phyloP scores from a whole-genome alignment of 495 filamentous ascomycete species.

The Xylaria cubensis region DNA sequence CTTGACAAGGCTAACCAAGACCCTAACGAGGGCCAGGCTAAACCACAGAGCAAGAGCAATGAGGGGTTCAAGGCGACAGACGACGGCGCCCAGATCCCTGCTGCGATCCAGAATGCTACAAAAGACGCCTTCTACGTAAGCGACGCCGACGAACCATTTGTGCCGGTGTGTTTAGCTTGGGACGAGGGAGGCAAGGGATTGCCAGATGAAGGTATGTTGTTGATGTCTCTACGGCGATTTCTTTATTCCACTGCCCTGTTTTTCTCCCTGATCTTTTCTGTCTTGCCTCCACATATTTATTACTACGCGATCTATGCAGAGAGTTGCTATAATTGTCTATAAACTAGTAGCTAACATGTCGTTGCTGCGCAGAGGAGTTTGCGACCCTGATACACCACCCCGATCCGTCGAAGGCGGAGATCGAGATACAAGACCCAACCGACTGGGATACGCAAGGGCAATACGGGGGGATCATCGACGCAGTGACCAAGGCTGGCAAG shows the following conservation, averaged over 20 bases:
- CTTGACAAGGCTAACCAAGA: conserved; percentile 83
- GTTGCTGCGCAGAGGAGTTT: conserved; percentile 57
- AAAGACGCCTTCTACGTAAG: conserved; percentile 73
- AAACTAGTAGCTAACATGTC: conserved; percentile 19
- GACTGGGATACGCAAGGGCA: conserved; percentile 69
- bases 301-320: neutral
- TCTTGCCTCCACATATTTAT: conserved; percentile 35
- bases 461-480: conserved; percentile 64
- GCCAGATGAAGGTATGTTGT: conserved; percentile 66
- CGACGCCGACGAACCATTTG: conserved; percentile 86
- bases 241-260: neutral
- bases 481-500: conserved; percentile 60
- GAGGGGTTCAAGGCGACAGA: conserved; percentile 59
- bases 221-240: conserved; percentile 14
- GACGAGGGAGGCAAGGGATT: conserved; percentile 58
- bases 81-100: conserved; percentile 59
- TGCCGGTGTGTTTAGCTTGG: conserved; percentile 72
- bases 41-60: conserved; percentile 31
- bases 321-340: conserved; percentile 11
- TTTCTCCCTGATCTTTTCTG: conserved; percentile 22
- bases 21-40: conserved; percentile 54
- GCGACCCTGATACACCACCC: conserved; percentile 61
- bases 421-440: conserved; percentile 59
- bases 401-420: conserved; percentile 53
- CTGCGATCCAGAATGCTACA: conserved; percentile 54